phyloP scores from a whole-genome alignment of 805 yeast species.

The Metschnikowia kofuensis region DNA sequence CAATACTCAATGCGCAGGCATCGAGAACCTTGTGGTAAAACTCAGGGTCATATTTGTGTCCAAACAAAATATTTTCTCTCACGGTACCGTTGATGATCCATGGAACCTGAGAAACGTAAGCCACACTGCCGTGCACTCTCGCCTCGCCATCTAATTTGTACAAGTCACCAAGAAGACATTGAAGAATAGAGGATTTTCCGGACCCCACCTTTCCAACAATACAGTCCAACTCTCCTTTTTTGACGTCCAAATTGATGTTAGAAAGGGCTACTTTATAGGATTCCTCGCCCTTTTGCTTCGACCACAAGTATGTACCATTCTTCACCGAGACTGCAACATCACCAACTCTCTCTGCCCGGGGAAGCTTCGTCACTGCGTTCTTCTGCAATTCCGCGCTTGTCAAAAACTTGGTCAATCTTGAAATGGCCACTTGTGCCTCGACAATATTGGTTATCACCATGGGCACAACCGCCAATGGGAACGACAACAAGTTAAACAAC shows the following conservation, averaged over 20 bases:
- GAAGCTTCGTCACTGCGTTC: slow-evolving; percentile 63
- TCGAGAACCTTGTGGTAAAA: slow-evolving; percentile 78
- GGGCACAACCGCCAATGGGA: slow-evolving; percentile 92
- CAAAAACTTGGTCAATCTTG: slow-evolving; percentile 72
- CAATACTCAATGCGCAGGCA: slow-evolving; percentile 85
- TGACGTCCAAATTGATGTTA: slow-evolving; percentile 59
- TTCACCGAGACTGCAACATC: slow-evolving; percentile 63
- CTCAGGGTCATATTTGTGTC: slow-evolving; percentile 75
- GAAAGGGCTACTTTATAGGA: slow-evolving; percentile 63
- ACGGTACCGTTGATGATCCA: slow-evolving; percentile 98
- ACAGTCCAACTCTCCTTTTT: slow-evolving; percentile 77
- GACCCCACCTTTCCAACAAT: slow-evolving; percentile 88
- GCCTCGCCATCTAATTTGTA: slow-evolving; percentile 74
- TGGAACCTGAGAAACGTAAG: slow-evolving; percentile 90
- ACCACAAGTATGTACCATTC: slow-evolving; percentile 76
- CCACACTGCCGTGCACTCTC: slow-evolving; percentile 69
- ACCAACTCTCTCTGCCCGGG: slow-evolving; percentile 52
- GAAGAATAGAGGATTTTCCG: slow-evolving; percentile 83
- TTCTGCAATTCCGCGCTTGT: slow-evolving; percentile 75
- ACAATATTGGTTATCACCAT: slow-evolving; percentile 81
- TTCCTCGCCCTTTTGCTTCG: slow-evolving; percentile 57
- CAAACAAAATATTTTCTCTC: slow-evolving; percentile 87
- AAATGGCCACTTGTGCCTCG: slow-evolving; percentile 83
- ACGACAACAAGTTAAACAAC: slow-evolving; percentile 79
- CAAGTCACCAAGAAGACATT: slow-evolving; percentile 79